Percentiles rank a stretch among this genome's conserved stretches.
Conservation (phyloP, 2,329 filamentous ascomycete genomes). For the Neonectria neomacrospora region DNA sequence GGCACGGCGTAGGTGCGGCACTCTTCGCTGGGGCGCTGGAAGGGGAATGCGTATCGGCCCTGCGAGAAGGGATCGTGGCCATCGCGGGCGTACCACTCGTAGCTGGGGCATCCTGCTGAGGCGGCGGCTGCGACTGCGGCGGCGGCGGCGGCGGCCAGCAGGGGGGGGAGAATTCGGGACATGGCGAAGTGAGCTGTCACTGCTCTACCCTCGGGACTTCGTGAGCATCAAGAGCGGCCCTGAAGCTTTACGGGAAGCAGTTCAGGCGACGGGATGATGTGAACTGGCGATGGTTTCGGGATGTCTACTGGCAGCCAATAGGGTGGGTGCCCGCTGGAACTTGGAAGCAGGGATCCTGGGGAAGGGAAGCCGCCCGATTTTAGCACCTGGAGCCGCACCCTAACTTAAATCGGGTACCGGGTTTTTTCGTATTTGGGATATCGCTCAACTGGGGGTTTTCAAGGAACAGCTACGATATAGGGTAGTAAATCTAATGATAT, state of each 20-base stretch:
- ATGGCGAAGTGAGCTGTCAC: slow-evolving; percentile 17
- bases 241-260: background rate
- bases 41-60: slow-evolving; percentile 82
- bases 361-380: background rate
- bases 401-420: background rate
- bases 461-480: background rate
- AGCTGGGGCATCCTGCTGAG: slow-evolving; percentile 49
- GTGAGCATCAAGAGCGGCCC: background rate
- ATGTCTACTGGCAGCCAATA: background rate
- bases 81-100: slow-evolving; percentile 49
- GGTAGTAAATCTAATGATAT: too few relatives aligned
- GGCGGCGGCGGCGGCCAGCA: slow-evolving; percentile 29
- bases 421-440: background rate
- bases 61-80: slow-evolving; percentile 76
- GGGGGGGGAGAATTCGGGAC: slow-evolving; percentile 14
- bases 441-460: background rate
- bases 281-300: background rate
- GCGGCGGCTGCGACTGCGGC: slow-evolving; percentile 39
- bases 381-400: background rate
- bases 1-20: slow-evolving; percentile 86
- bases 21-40: slow-evolving; percentile 77
- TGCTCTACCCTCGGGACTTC: background rate
- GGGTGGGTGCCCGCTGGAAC: background rate
- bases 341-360: background rate
- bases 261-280: too few relatives aligned